Evolutionary conservation across 2,329 filamentous ascomycete genomes (phyloP).

Genomic region (Ustilaginoidea virens): DNA sequence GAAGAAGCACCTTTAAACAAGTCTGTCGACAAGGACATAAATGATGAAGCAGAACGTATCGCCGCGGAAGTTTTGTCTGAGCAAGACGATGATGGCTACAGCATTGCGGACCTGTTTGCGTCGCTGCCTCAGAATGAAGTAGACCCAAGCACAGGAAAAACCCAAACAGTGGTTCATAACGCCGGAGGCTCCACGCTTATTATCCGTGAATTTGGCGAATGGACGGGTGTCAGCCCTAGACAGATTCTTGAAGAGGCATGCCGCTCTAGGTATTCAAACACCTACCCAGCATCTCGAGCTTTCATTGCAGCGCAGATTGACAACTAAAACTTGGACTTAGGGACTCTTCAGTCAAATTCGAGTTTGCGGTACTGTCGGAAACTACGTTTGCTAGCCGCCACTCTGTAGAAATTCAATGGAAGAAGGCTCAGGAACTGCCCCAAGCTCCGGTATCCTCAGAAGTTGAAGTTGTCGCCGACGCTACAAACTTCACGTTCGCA

Average conservation of each 20-base stretch:
- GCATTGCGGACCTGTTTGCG: conserved; percentile 34
- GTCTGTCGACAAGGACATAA: conserved; percentile 22
- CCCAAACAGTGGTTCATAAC: conserved; percentile 37
- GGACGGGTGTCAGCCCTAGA: conserved; percentile 59
- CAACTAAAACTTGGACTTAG: conserved; percentile 24
- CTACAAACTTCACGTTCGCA: conserved; percentile 46
- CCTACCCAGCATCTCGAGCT: neutral
- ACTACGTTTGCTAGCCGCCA: conserved; percentile 64
- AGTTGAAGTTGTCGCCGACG: conserved; percentile 28
- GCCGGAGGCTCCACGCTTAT: conserved; percentile 38
- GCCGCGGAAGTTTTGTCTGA: conserved; percentile 43
- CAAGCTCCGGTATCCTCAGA: conserved; percentile 19
- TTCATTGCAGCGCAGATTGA: neutral
- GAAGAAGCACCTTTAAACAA: conserved; percentile 18
- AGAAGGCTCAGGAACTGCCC: conserved; percentile 48
- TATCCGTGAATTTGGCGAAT: conserved; percentile 74
- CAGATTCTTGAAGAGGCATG: conserved; percentile 78
- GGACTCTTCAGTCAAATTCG: conserved; percentile 53
- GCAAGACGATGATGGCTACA: conserved; percentile 38
- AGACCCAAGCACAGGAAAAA: conserved; percentile 42
- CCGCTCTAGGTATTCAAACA: conserved; percentile 45
- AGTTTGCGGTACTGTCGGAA: conserved; percentile 55
- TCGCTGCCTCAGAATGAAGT: conserved; percentile 45
- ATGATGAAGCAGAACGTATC: conserved; percentile 40
- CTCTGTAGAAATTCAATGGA: conserved; percentile 61